phyloP scores from a whole-genome alignment of 2,329 filamentous ascomycete genomes.

The Knoxdaviesia proteae region DNA sequence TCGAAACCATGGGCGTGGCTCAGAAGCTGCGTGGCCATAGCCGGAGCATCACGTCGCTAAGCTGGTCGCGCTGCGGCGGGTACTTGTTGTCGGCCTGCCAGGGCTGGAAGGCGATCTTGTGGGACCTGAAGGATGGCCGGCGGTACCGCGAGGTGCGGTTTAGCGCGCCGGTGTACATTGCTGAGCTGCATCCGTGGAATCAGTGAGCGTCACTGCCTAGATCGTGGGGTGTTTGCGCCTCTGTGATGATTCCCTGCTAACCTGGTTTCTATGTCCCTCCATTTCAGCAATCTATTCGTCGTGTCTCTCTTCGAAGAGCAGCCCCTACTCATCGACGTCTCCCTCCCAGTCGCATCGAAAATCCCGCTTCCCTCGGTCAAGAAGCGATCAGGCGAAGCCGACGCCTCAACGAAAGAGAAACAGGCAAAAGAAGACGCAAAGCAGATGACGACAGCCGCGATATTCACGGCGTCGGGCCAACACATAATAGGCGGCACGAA shows the following conservation, averaged over 20 bases:
- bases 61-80: slow-evolving; percentile 81
- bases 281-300: slow-evolving; percentile 56
- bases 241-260: slow-evolving; percentile 5
- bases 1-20: slow-evolving; percentile 92
- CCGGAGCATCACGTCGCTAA: slow-evolving; percentile 79
- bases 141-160: slow-evolving; percentile 73
- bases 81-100: slow-evolving; percentile 86
- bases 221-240: too few relatives aligned
- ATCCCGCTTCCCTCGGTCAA: slow-evolving; percentile 64
- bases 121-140: slow-evolving; percentile 59
- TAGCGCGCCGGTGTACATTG: slow-evolving; percentile 83
- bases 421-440: slow-evolving; percentile 82
- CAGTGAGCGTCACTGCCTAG: slow-evolving; percentile 32
- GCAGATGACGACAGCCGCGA: slow-evolving; percentile 79
- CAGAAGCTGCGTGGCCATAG: slow-evolving; percentile 87
- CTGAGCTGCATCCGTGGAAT: slow-evolving; percentile 80
- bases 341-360: slow-evolving; percentile 47
- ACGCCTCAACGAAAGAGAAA: slow-evolving; percentile 56
- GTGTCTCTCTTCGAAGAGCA: slow-evolving; percentile 88
- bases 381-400: slow-evolving; percentile 49
- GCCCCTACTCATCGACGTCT: slow-evolving; percentile 69
- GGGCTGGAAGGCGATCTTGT: slow-evolving; percentile 90
- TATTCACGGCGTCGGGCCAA: slow-evolving; percentile 69
- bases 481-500: slow-evolving; percentile 86
- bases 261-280: not conserved